phyloP scores from a whole-genome alignment of 2,329 filamentous ascomycete species.

The Hymenoscyphus fraxineus region DNA sequence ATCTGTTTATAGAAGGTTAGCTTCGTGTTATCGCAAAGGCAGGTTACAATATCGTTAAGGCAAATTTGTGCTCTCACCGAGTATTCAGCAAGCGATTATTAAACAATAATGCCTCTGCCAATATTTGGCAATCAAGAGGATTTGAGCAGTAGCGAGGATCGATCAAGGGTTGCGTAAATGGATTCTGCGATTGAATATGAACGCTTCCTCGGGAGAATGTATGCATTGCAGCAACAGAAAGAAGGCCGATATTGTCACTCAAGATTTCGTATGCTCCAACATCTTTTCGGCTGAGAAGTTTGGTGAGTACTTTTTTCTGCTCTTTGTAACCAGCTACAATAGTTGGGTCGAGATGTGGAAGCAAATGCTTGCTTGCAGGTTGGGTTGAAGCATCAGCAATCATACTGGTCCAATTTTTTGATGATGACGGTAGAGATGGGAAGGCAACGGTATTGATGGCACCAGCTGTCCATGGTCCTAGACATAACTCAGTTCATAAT shows the following conservation, averaged over 20 bases:
- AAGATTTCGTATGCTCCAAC: conserved; percentile 28
- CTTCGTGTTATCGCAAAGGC: neutral
- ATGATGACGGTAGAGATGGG: conserved; percentile 24
- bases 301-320: conserved; percentile 22
- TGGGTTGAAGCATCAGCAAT: conserved; percentile 22
- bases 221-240: conserved; percentile 41
- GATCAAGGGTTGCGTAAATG: conserved; percentile 43
- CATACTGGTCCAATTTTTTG: conserved; percentile 22
- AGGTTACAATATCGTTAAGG: neutral
- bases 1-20: neutral
- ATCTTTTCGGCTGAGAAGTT: conserved; percentile 19
- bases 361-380: conserved; percentile 17
- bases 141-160: conserved; percentile 37
- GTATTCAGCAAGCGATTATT: conserved; percentile 27
- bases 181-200: conserved; percentile 46
- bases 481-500: neutral
- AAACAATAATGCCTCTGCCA: conserved; percentile 27
- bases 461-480: conserved; percentile 29
- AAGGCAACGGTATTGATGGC: conserved; percentile 31
- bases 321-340: conserved; percentile 25
- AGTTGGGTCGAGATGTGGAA: conserved; percentile 22
- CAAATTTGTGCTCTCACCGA: neutral
- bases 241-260: conserved; percentile 25
- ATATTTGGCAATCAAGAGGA: conserved; percentile 25
- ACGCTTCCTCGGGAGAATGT: conserved; percentile 55